Evolutionary conservation across 2,329 filamentous ascomycete genomes (phyloP).

Genomic region (Xenoacremonium recifei): DNA sequence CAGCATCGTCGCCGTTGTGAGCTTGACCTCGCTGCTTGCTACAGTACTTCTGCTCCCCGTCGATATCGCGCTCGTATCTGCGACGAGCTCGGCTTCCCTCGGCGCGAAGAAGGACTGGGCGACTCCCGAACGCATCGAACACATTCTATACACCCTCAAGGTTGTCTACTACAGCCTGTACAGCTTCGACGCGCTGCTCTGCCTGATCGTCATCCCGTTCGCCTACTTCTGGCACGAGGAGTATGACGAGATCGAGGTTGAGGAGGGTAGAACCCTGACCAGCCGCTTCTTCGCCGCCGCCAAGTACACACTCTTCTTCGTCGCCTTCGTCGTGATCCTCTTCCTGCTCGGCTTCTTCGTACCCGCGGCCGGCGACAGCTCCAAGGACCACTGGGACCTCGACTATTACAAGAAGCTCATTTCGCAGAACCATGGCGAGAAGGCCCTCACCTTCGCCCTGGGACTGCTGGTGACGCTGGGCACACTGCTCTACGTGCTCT

Average conservation of each 20-base stretch:
- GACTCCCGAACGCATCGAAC: constrained; percentile 73
- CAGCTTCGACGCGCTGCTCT: constrained; percentile 85
- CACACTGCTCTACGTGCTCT: constrained; percentile 80
- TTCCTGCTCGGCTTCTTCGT: constrained; percentile 95
- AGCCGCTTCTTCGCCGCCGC: constrained; percentile 77
- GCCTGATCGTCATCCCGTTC: constrained; percentile 87
- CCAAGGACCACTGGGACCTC: constrained; percentile 70
- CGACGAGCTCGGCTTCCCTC: constrained; percentile 71
- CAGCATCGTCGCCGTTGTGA: constrained; percentile 81
- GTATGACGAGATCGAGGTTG: constrained; percentile 86
- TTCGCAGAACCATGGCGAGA: constrained; percentile 79
- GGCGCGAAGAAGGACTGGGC: constrained; percentile 95
- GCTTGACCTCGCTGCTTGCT: constrained; percentile 81
- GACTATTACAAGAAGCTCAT: constrained; percentile 90
- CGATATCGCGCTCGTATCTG: constrained; percentile 91
- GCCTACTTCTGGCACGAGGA: constrained; percentile 99
- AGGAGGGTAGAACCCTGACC: constrained; percentile 71
- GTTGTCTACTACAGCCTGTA: constrained; percentile 93
- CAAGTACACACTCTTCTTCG: constrained; percentile 87
- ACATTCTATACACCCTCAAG: constrained; percentile 77
- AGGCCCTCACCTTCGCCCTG: constrained; percentile 84
- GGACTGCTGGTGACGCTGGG: constrained; percentile 88
- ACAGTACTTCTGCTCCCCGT: constrained; percentile 91
- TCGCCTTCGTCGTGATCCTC: constrained; percentile 74
- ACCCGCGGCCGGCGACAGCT: constrained; percentile 69